Percentiles rank a stretch among this genome's conserved stretches.
Evolutionary conservation across 805 yeast species (phyloP).

Genomic region (Saturnispora dispora): DNA sequence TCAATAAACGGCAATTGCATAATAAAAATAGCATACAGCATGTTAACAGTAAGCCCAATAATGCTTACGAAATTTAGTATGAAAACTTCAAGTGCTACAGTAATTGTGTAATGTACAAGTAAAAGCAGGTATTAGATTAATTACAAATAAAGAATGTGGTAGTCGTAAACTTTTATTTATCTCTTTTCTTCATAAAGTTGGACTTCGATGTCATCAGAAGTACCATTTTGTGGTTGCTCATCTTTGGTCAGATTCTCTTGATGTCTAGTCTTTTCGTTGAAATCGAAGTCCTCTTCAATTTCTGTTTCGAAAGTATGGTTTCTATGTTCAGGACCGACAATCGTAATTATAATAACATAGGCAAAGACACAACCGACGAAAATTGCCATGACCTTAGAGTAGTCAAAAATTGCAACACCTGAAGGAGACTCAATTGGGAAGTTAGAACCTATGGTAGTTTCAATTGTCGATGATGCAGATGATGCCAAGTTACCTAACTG

Average conservation of each 20-base stretch:
- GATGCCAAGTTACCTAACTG: constrained; percentile 63
- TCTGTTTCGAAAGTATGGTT: constrained; percentile 17
- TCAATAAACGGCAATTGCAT: no score
- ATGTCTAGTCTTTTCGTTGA: constrained; percentile 13
- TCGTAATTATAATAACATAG: constrained; percentile 38
- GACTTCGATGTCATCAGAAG: constrained; percentile 5
- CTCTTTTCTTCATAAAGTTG: neutral
- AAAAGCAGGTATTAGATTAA: neutral
- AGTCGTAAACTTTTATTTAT: neutral
- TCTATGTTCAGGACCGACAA: constrained; percentile 55
- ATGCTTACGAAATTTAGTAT: no score
- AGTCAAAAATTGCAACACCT: constrained; percentile 34
- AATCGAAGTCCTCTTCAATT: constrained; percentile 15
- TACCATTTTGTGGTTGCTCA: constrained; percentile 10
- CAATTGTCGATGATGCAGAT: constrained; percentile 62
- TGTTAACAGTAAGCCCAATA: no score
- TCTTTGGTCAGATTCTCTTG: constrained; percentile 8
- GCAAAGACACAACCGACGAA: constrained; percentile 57
- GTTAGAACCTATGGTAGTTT: constrained; percentile 49
- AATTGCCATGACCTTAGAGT: constrained; percentile 56
- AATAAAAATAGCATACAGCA: no score
- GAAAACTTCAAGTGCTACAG: neutral
- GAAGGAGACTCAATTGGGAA: constrained; percentile 34
- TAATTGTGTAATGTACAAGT: neutral
- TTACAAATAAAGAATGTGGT: neutral